Conservation (phyloP, 2,329 filamentous ascomycete genomes). For the Cordyceps tenuipes region DNA sequence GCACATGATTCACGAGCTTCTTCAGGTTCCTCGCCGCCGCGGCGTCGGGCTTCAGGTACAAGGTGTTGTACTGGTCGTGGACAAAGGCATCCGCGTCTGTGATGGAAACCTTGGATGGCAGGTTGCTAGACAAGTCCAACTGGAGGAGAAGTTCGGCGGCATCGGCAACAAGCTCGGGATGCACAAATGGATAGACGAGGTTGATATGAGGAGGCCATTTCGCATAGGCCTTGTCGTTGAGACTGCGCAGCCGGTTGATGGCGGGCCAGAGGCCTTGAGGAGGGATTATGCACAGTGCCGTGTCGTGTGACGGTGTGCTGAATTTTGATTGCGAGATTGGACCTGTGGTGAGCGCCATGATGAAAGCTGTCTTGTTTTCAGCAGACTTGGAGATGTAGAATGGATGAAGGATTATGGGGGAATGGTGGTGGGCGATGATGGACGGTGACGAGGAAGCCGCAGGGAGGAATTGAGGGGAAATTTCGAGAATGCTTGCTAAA, state of each 20-base stretch:
- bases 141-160: conserved; percentile 28
- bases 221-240: conserved; percentile 53
- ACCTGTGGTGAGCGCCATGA: background rate
- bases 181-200: conserved; percentile 57
- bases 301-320: conserved; percentile 39
- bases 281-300: conserved; percentile 53
- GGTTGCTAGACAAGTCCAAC: conserved; percentile 8
- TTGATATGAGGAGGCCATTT: conserved; percentile 63
- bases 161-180: conserved; percentile 33
- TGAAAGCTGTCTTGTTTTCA: background rate
- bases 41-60: conserved; percentile 31
- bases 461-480: background rate
- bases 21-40: conserved; percentile 8
- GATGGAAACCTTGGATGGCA: background rate
- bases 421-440: background rate
- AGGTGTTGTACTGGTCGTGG: conserved; percentile 41
- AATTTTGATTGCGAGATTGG: background rate
- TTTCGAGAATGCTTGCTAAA: background rate
- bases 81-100: conserved; percentile 35
- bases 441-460: background rate
- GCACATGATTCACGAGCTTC: conserved; percentile 23
- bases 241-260: conserved; percentile 46
- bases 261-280: conserved; percentile 38
- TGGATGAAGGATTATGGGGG: background rate
- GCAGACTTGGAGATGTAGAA: background rate